phyloP scores from a whole-genome alignment of 306 rosid genomes.

The Vicia sativa region DNA sequence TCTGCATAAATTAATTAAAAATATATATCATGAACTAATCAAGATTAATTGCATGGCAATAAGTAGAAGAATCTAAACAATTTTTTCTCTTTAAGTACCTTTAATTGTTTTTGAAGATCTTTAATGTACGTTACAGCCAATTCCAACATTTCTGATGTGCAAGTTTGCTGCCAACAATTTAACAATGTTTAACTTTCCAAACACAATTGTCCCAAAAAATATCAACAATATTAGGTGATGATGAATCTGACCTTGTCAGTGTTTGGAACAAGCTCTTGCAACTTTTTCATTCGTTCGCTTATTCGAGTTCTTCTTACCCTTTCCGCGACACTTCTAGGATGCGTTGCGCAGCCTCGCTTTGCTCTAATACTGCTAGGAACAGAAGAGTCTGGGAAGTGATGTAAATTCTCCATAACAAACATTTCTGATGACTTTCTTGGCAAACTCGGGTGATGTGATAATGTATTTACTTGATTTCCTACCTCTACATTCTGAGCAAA shows the following conservation, averaged over 20 bases:
- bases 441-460: conserved; percentile 78
- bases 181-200: conserved; percentile 16
- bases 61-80: not conserved
- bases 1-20: conserved; percentile 49
- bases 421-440: conserved; percentile 66
- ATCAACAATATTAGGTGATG: not conserved
- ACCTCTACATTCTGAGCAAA: conserved; percentile 55
- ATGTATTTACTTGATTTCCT: conserved; percentile 56
- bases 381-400: conserved; percentile 74
- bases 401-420: conserved; percentile 62
- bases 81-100: conserved; percentile 53
- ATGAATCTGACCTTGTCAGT: conserved; percentile 77
- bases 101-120: conserved; percentile 85
- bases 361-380: conserved; percentile 92
- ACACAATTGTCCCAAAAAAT: not conserved
- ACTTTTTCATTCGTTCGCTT: conserved; percentile 88
- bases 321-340: conserved; percentile 97
- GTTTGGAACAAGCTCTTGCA: conserved; percentile 94
- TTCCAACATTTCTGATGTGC: conserved; percentile 96
- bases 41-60: not conserved
- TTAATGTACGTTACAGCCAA: conserved; percentile 87
- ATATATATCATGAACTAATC: conserved; percentile 13
- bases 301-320: conserved; percentile 95
- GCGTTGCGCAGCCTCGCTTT: conserved; percentile 95
- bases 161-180: conserved; percentile 72